Percentiles rank a stretch among this genome's conserved stretches.
Conservation (phyloP, 1,284 basidiomycete species). For the Dichomitus squalens region DNA sequence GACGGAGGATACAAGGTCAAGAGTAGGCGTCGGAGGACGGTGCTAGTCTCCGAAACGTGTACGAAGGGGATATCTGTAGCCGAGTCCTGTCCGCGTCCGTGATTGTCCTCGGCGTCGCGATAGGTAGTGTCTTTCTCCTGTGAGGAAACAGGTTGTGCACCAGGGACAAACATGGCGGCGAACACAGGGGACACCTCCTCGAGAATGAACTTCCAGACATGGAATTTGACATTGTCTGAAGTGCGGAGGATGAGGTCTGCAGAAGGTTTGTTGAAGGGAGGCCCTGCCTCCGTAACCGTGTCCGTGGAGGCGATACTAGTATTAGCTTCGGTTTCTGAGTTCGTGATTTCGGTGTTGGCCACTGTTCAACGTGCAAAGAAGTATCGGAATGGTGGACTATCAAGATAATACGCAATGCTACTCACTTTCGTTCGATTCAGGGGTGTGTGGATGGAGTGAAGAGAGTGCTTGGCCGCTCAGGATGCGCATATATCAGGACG, state of each 20-base stretch:
- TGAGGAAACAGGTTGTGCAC: too few species aligned
- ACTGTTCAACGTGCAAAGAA: too few species aligned
- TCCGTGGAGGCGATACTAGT: background rate
- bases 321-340: background rate
- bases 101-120: background rate
- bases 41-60: background rate
- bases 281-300: background rate
- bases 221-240: constrained; percentile 22
- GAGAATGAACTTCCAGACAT: constrained; percentile 15
- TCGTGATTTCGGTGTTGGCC: background rate
- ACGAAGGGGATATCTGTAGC: background rate
- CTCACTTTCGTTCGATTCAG: too few species aligned
- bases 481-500: too few species aligned
- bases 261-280: constrained; percentile 13
- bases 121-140: background rate
- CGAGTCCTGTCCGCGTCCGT: too few species aligned
- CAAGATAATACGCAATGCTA: too few species aligned
- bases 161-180: constrained; percentile 14
- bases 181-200: constrained; percentile 26
- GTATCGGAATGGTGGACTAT: too few species aligned
- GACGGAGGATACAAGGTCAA: background rate
- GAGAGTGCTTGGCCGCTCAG: too few species aligned
- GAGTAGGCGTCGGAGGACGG: background rate
- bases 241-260: constrained; percentile 34
- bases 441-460: too few species aligned